phyloP scores from a whole-genome alignment of 306 rosid genomes.

The Cucumis hystrix region DNA sequence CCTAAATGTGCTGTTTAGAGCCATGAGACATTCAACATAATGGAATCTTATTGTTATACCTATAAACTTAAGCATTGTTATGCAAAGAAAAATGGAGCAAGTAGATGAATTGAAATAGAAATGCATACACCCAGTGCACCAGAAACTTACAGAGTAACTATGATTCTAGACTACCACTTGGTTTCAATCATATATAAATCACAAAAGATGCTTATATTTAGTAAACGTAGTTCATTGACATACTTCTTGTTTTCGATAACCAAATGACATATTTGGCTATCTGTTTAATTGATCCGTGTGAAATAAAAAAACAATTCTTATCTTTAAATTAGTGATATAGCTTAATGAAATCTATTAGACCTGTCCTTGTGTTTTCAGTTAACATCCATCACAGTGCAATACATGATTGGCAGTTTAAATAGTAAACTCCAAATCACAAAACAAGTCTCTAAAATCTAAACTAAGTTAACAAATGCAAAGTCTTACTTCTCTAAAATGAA shows the following conservation, averaged over 20 bases:
- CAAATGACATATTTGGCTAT: neutral
- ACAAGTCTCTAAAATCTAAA: too few relatives aligned
- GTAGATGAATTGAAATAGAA: conserved; percentile 9
- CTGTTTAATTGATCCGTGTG: neutral
- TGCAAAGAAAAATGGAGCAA: neutral
- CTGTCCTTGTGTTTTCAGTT: neutral
- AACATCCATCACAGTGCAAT: neutral
- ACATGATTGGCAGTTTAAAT: too few relatives aligned
- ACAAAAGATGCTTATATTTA: neutral
- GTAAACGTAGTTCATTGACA: neutral
- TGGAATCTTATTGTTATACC: neutral
- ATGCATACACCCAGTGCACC: conserved; percentile 66
- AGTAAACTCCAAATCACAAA: too few relatives aligned
- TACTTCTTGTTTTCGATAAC: neutral
- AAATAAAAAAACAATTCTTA: neutral
- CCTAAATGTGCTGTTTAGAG: neutral
- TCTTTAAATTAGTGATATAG: neutral
- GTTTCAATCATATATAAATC: neutral
- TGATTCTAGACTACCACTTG: neutral
- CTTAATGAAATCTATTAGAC: neutral
- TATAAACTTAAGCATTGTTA: neutral
- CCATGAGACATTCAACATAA: neutral
- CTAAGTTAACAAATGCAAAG: too few relatives aligned
- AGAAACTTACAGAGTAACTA: conserved; percentile 15
- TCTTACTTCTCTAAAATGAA: too few relatives aligned